Evolutionary conservation across 495 filamentous ascomycete species (phyloP).

Genomic region (Hyaloscypha finlandica): DNA sequence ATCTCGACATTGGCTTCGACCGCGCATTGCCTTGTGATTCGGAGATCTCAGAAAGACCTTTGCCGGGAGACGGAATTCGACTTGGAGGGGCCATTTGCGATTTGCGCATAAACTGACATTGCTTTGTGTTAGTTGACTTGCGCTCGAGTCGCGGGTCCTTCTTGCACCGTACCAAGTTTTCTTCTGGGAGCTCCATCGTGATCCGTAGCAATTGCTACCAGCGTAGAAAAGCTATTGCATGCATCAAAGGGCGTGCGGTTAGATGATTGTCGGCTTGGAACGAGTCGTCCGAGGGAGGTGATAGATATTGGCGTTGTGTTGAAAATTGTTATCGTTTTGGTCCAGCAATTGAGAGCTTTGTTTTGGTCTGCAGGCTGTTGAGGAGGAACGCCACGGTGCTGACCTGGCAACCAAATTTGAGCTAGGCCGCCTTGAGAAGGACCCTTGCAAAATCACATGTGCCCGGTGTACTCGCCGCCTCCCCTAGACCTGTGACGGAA

Average conservation of each 20-base stretch:
- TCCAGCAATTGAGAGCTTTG: not conserved
- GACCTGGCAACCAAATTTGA: not conserved
- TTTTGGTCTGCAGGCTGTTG: not conserved
- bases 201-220: constrained; percentile 27
- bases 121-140: constrained; percentile 13
- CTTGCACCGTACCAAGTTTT: constrained; percentile 24
- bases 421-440: no score
- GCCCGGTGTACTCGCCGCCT: not conserved
- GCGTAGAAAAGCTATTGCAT: constrained; percentile 21
- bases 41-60: constrained; percentile 56
- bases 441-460: not conserved
- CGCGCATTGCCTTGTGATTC: constrained; percentile 71
- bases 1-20: constrained; percentile 47
- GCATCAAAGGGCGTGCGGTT: constrained; percentile 9
- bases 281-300: not conserved
- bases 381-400: not conserved
- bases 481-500: not conserved
- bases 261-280: not conserved
- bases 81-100: constrained; percentile 34
- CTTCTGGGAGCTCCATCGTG: constrained; percentile 29
- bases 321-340: not conserved
- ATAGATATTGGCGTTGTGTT: not conserved
- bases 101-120: constrained; percentile 26
- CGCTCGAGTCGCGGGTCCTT: not conserved
- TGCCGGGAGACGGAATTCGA: constrained; percentile 37